phyloP scores from a whole-genome alignment of 2,329 filamentous ascomycete genomes.

The Amesomyces nigricolor region DNA sequence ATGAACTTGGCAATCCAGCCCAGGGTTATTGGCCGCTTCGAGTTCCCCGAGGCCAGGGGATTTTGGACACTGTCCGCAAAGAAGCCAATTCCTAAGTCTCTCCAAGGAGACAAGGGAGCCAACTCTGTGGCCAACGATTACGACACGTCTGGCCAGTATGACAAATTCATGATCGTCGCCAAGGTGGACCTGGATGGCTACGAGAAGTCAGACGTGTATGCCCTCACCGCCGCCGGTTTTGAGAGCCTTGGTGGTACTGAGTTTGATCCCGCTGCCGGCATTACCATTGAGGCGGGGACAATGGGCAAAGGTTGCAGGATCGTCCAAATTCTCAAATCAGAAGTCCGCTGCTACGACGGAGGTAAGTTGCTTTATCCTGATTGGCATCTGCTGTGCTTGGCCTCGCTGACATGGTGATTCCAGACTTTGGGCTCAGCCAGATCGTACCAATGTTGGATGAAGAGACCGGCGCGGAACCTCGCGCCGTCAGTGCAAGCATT shows the following conservation, averaged over 20 bases:
- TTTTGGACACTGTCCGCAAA: constrained; percentile 76
- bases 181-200: constrained; percentile 63
- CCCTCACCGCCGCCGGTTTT: constrained; percentile 65
- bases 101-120: constrained; percentile 47
- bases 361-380: constrained; percentile 48
- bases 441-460: constrained; percentile 93
- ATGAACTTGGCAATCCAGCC: constrained; percentile 75
- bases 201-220: constrained; percentile 74
- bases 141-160: constrained; percentile 56
- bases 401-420: constrained; percentile 19
- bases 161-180: constrained; percentile 78
- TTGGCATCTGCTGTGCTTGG: neutral
- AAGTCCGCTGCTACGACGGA: constrained; percentile 85
- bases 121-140: constrained; percentile 50
- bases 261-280: constrained; percentile 83
- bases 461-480: constrained; percentile 73
- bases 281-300: constrained; percentile 78
- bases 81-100: constrained; percentile 57
- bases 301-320: constrained; percentile 76
- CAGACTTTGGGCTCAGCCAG: constrained; percentile 80
- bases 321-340: constrained; percentile 79
- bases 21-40: constrained; percentile 61
- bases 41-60: constrained; percentile 66
- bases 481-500: constrained; percentile 75
- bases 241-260: constrained; percentile 76